Base-by-base conservation (phyloP, 2,329 filamentous ascomycete species). In the Botryosphaeria dothidea region DNA sequence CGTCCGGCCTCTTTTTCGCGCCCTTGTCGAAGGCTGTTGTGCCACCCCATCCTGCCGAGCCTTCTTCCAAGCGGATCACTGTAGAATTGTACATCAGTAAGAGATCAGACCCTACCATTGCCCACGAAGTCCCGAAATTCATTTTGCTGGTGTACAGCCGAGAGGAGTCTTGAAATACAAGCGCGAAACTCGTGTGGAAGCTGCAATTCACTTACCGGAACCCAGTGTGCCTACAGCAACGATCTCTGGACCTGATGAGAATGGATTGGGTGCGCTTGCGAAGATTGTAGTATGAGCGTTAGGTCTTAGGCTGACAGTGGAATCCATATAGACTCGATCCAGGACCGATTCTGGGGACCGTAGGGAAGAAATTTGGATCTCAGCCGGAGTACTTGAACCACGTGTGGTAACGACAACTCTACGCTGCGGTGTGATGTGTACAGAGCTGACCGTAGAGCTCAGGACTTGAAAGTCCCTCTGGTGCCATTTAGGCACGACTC, bases 331-430 rank as follows among this genome's bases (percentile, higher is more conserved):
- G 11, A 60, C n/a, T 17, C 56, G 56, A 41, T 60, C 56, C 17
- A 46, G 34, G 27, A 60, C 41, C 3, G 56, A 60, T 27, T 45
- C 56, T 36, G 27, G 58, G 2, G 19, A n/a, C 11, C 52, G 52
- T 15, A 65, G 41, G 4, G 62, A 49, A 11, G 62, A 65, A 27
- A 65, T 45, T 25, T 57, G 52, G 17, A 65, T 57, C 4, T 58
- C 51, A 17, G 62, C 41, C n/a, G 41, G 17, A 13, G n/a, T 27
- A 27, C 29, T 17, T 7, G 51, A 46, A 17, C 62, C 62, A 11
- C 51, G 52, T 15, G 62, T 65, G 3, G 62, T 65, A 15, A 48
- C 45, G 19, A 65, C 34, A 8, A 58, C 51, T n/a, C 25, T 36
- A 7, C 62, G 62, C 19, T 58, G 51, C 9, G 41, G 62, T 3